Percentiles rank a stretch among this genome's conserved stretches.
Conservation (phyloP, 129 eudicot species). For the Sambucus nigra region DNA sequence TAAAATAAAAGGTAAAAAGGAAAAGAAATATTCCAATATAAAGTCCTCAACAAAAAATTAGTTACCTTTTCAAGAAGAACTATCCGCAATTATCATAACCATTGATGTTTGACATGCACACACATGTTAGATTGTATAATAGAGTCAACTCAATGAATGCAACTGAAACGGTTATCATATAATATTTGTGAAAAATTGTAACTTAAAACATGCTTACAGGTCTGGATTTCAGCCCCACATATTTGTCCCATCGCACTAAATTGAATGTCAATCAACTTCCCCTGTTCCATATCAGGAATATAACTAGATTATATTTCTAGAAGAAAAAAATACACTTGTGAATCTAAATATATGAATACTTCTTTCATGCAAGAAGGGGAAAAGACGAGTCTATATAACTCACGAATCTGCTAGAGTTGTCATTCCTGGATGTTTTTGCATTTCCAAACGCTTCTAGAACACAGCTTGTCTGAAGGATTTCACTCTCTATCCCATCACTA, state of each 20-base stretch:
- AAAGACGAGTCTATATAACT: conserved; percentile 8
- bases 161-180: conserved; percentile 7
- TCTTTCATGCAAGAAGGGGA: neutral
- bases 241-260: conserved; percentile 53
- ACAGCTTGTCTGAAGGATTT: conserved; percentile 55
- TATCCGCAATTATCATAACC: conserved; percentile 24
- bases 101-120: conserved; percentile 21
- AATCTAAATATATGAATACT: neutral
- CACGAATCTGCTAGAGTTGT: conserved; percentile 95
- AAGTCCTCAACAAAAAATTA: conserved; percentile 3
- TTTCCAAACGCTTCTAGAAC: conserved; percentile 91
- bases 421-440: conserved; percentile 84
- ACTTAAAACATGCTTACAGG: conserved; percentile 44
- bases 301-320: conserved; percentile 3
- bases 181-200: neutral
- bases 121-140: conserved; percentile 14
- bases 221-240: conserved; percentile 73
- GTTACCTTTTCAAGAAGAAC: conserved; percentile 90
- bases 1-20: neutral
- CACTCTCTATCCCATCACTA: conserved; percentile 44
- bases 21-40: too few species aligned
- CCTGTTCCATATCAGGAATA: conserved; percentile 43
- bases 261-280: conserved; percentile 78
- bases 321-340: too few species aligned
- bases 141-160: conserved; percentile 15